Evolutionary conservation across 345 rosid species (phyloP).

Genomic region (Nephelium lappaceum): DNA sequence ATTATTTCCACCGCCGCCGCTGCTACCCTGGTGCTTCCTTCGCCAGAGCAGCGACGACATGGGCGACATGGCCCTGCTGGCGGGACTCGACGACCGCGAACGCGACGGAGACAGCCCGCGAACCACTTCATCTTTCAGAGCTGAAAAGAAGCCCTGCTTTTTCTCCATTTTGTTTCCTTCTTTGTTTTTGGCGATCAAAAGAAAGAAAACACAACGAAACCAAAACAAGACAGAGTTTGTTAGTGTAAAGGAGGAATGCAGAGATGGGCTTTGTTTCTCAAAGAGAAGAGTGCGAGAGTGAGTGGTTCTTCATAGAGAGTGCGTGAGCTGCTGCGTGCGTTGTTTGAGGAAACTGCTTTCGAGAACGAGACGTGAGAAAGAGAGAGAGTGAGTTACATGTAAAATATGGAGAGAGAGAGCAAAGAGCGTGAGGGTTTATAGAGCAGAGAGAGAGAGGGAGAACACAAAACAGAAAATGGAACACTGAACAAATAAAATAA

Average conservation of each 20-base stretch:
- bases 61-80: slow-evolving; percentile 51
- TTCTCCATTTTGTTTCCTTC: slow-evolving; percentile 61
- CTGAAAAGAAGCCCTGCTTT: slow-evolving; percentile 83
- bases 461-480: neutral
- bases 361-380: neutral
- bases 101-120: slow-evolving; percentile 91
- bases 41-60: slow-evolving; percentile 53
- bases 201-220: neutral
- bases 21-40: slow-evolving; percentile 37
- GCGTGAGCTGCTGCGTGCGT: neutral
- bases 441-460: neutral
- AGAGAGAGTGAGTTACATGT: neutral
- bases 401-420: neutral
- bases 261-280: neutral
- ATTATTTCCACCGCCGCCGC: slow-evolving; percentile 11
- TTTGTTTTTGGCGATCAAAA: neutral
- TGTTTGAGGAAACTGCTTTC: neutral
- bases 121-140: slow-evolving; percentile 80
- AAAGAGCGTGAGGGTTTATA: neutral
- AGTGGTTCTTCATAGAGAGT: neutral
- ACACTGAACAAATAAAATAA: neutral
- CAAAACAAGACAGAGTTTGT: too few relatives aligned
- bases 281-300: neutral
- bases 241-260: neutral
- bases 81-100: slow-evolving; percentile 61